Evolutionary conservation across 345 rosid genomes (phyloP), one percentile per base, ranked within the genome.

Genomic region (Populus davidiana): DNA sequence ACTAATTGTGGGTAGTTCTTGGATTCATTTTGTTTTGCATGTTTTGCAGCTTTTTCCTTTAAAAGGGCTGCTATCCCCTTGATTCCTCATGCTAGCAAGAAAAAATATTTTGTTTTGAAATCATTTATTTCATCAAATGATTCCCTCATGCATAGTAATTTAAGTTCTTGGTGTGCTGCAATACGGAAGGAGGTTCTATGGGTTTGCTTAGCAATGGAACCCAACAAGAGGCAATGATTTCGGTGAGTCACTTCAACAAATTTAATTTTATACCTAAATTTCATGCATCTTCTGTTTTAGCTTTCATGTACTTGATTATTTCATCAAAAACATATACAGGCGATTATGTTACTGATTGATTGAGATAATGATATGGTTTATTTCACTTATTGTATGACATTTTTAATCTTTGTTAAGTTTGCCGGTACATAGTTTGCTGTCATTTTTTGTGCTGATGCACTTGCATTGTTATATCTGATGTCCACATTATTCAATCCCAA

Each of bases 201-300:
- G 97, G 92, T 98, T 77, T 87, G 94, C 85, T 89, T 83, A 87
- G 96, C 99, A 4, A 88, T 95, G 99, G 86, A 85, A 54, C 98
- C 99, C n/a, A 83, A 83, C 77, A 49, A 74, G 98, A 95, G 83
- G 96, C 96, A 66, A 86, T 95, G 91, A 92, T 59, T 80, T 82
- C 98, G n/a, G 98, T 95, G 69, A 81, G 91, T 80, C 77, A 14
- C 66, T 29, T 63, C 44, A 21, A 27, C 2, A 29, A 43, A 31
- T 31, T 31, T 31, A 31, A 1, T 31, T 47, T 49, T 17, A 50
- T 71, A 23, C 25, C 6, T 23, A 13, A 52, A 13, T 64, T 69
- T 69, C 39, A 27, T 11, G 1, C 29, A 12, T 33, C 59, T 18
- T 59, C 61, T 68, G n/a, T 5, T 18, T 61, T 61, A 69, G 36